Evolutionary conservation across 2,329 filamentous ascomycete genomes (phyloP).

Genomic region (Venturia aucupariae): DNA sequence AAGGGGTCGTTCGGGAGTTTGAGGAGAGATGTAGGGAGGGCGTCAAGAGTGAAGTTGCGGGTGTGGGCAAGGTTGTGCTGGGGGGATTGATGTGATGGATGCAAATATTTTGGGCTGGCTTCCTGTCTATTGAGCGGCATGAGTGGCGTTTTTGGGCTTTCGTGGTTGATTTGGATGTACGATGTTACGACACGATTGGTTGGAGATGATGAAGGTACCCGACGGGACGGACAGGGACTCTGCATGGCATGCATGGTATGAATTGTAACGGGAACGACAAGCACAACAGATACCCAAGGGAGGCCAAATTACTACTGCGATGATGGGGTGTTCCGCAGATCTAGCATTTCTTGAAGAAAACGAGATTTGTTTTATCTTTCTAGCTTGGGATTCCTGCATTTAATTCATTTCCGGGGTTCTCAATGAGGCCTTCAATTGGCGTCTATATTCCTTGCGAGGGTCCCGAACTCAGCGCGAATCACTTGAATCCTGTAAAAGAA

Average conservation of each 20-base stretch:
- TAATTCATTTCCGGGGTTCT: too few species aligned
- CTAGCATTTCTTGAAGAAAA: too few species aligned
- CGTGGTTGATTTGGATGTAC: not conserved
- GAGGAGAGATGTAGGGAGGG: slow-evolving; percentile 73
- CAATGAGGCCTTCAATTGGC: too few species aligned
- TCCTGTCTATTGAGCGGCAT: not conserved
- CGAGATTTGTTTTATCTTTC: too few species aligned
- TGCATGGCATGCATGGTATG: not conserved
- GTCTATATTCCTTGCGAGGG: too few species aligned
- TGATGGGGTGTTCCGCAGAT: too few species aligned
- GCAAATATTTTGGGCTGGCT: not conserved
- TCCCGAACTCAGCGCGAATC: too few species aligned
- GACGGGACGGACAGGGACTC: too few species aligned
- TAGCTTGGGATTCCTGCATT: too few species aligned
- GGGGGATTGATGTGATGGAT: slow-evolving; percentile 62
- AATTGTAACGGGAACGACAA: not conserved
- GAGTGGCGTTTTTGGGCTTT: not conserved
- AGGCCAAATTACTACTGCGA: too few species aligned
- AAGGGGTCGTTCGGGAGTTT: slow-evolving; percentile 82
- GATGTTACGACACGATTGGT: not conserved
- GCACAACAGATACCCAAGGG: too few species aligned
- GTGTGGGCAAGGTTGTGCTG: slow-evolving; percentile 79
- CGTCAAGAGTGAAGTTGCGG: slow-evolving; percentile 71
- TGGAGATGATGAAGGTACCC: not conserved
- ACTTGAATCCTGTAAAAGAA: too few species aligned